Conservation (phyloP, 208 protist genomes). For the Leishmania major region DNA sequence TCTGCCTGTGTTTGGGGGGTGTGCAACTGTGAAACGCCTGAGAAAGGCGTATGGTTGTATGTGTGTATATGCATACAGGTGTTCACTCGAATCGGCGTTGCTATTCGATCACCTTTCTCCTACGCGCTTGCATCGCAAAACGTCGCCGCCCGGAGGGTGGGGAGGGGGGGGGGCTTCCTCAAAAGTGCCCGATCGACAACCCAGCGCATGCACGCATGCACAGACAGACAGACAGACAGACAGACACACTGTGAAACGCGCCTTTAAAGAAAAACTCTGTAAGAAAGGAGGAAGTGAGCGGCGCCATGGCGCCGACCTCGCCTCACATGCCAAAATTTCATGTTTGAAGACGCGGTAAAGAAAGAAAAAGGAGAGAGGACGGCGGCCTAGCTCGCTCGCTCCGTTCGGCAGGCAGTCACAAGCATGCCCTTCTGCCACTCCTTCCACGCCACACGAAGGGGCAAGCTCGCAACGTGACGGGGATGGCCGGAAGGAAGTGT, state of each 20-base stretch:
- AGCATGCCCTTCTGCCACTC: background rate
- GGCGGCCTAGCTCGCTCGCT: background rate
- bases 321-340: no score
- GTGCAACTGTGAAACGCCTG: background rate
- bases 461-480: background rate
- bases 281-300: background rate
- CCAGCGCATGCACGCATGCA: background rate
- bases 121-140: background rate
- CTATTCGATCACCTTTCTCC: slow-evolving; percentile 9
- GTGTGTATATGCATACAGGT: slow-evolving; percentile 3
- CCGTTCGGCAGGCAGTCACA: background rate
- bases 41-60: slow-evolving; percentile 4
- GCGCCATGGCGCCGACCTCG: background rate
- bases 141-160: no score
- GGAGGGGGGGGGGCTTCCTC: background rate
- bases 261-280: background rate
- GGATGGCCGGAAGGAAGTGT: background rate
- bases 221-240: no score
- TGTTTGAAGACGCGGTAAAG: background rate
- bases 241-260: background rate
- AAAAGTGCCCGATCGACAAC: background rate
- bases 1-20: background rate
- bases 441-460: background rate
- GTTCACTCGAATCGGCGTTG: background rate
- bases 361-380: background rate